phyloP scores from a whole-genome alignment of 768 basidiomycete genomes.

The Termitomyces sp. region DNA sequence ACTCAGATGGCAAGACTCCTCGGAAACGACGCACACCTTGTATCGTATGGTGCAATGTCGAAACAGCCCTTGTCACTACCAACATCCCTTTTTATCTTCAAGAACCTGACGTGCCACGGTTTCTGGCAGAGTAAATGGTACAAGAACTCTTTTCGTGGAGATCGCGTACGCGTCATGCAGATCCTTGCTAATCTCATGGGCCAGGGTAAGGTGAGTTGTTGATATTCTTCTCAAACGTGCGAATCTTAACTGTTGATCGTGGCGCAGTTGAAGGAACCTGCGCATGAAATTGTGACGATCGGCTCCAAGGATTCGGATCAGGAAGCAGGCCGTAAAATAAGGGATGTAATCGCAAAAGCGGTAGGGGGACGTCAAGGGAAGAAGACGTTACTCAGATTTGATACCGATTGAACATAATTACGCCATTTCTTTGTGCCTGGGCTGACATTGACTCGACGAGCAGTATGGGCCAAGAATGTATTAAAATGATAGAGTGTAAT shows the following conservation, averaged over 20 bases:
- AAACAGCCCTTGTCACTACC: conserved; percentile 75
- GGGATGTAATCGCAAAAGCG: conserved; percentile 38
- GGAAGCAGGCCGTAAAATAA: conserved; percentile 38
- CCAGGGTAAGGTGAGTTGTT: conserved; percentile 41
- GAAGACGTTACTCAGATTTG: conserved; percentile 37
- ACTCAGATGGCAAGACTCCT: conserved; percentile 64
- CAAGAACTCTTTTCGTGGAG: conserved; percentile 34
- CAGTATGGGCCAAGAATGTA: background rate
- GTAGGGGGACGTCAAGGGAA: conserved; percentile 31
- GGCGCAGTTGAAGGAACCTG: conserved; percentile 57
- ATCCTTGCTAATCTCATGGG: conserved; percentile 48
- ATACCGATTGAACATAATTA: conserved; percentile 13
- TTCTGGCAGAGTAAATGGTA: conserved; percentile 82
- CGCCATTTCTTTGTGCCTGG: no score
- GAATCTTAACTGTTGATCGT: background rate
- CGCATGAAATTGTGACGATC: conserved; percentile 63
- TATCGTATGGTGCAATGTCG: conserved; percentile 91
- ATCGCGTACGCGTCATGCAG: conserved; percentile 46
- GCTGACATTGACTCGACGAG: background rate
- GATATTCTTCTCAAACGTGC: background rate
- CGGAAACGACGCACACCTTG: conserved; percentile 62
- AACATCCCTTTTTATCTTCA: conserved; percentile 80
- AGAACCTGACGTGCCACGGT: conserved; percentile 68
- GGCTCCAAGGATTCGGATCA: conserved; percentile 28
- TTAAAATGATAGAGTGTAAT: no score